Base-by-base conservation (phyloP, 2,329 filamentous ascomycete species). In the Diaporthe destruens region DNA sequence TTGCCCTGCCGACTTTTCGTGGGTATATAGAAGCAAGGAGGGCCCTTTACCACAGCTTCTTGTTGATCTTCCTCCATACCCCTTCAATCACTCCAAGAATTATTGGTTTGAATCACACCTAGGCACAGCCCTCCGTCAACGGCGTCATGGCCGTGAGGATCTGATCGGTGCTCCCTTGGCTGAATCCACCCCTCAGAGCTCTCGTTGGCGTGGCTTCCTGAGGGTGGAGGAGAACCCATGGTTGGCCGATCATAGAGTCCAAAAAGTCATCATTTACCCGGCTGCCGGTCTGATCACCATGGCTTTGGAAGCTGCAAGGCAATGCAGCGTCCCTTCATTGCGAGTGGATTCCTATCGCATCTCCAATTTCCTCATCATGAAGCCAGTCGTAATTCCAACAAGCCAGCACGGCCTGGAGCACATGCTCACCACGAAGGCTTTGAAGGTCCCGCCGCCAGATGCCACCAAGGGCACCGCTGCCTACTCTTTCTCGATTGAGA, bases 21-120 rank as follows among this genome's bases (percentile, higher is more conserved):
- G 76, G 18, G 75, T 81, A 25, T 75, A 80, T 25, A 75, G 20
- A 23, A 72, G 72, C 54, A 71, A 69, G 34, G 69, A 75, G 42
- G 74, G 72, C 3, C 9, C 32, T 11, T 36, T 72, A 34, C 74
- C 74, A 12, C 25, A 77, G 67, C 72, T 83, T 25, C 78, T 89
- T 3, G 76, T 80, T 1, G 83, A 85, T 72, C 77, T 90, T 42
- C 88, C 88, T 2, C 81, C 83, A 0, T 89, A 89, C 73, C 83
- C 85, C 2, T 90, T 88, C 87, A 87, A 89, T 39, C 87, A 89
- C 72, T 78, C 80, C 34, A 86, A 83, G 34, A 80, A 77, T 1
- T 88, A 88, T 76, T 89, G 88, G 87, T 83, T 87, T 73, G 87
- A 90, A 72, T 85, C 85, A 1, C 84, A 86, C 53, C 76, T 86